phyloP scores from a whole-genome alignment of 2,329 filamentous ascomycete genomes.

The Trichoderma brevicompactum region DNA sequence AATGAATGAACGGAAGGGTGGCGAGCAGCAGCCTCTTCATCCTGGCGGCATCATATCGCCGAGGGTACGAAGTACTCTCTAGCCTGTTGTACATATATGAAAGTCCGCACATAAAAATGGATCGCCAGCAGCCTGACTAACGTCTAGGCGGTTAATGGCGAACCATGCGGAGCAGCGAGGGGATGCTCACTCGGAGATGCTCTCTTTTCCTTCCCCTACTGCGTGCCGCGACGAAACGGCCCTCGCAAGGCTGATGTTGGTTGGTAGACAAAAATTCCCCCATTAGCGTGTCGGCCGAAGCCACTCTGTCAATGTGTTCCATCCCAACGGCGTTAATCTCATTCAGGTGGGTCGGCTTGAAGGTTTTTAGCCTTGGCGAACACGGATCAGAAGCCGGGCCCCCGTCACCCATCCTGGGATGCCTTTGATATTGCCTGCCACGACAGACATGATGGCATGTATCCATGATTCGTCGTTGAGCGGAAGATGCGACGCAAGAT shows the following conservation, averaged over 20 bases:
- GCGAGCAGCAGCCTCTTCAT: not conserved
- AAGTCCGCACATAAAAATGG: too few species aligned
- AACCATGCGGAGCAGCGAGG: conserved; percentile 4
- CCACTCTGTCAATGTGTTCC: not conserved
- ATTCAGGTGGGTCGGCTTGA: conserved; percentile 18
- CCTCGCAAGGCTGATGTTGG: conserved; percentile 17
- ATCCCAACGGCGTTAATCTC: conserved; percentile 23
- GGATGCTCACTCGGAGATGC: not conserved
- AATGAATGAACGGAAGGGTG: not conserved
- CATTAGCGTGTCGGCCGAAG: conserved; percentile 23
- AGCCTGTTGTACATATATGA: too few species aligned
- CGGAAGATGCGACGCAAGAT: conserved; percentile 24
- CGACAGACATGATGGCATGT: not conserved
- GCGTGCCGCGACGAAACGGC: not conserved
- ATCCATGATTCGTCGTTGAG: not conserved
- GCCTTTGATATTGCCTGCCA: not conserved
- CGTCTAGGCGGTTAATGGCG: not conserved
- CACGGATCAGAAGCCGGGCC: conserved; percentile 27
- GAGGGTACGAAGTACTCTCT: not conserved
- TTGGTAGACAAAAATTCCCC: conserved; percentile 17
- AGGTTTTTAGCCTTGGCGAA: conserved; percentile 28
- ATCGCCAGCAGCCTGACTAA: too few species aligned
- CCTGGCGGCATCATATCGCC: not conserved
- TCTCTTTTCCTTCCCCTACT: too few species aligned
- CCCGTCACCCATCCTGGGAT: conserved; percentile 7